A percentile compares a stretch with the other conserved stretches of the same genome.
Evolutionary conservation across 2,329 filamentous ascomycete genomes (phyloP).

Genomic region (Epichloe gansuensis): DNA sequence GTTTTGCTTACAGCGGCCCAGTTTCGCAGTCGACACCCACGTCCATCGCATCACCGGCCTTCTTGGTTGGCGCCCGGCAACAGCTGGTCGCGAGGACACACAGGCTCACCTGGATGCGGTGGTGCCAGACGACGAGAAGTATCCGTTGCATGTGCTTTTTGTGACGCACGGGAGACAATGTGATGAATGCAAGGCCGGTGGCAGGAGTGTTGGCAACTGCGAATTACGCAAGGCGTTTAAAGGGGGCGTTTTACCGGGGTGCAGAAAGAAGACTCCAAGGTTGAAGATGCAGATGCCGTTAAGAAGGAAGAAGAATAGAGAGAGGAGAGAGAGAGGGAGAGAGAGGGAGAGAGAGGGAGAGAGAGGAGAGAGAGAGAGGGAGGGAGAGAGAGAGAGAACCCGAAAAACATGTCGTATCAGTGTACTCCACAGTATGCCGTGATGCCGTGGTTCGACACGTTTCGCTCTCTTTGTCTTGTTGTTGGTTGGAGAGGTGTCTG

Average conservation of each 20-base stretch:
- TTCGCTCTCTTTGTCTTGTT: too few relatives aligned
- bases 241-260: slow-evolving; percentile 14
- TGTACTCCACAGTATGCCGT: too few relatives aligned
- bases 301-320: not conserved
- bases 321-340: not conserved
- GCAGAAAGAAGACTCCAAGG: slow-evolving; percentile 1
- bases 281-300: not conserved
- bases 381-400: too few relatives aligned
- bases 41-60: slow-evolving; percentile 37
- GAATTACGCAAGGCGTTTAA: slow-evolving; percentile 28
- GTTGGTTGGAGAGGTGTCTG: too few relatives aligned
- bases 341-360: too few relatives aligned
- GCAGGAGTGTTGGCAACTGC: slow-evolving; percentile 26
- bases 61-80: slow-evolving; percentile 34
- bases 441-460: too few relatives aligned
- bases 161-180: slow-evolving; percentile 35
- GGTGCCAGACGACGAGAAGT: slow-evolving; percentile 37
- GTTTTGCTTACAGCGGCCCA: slow-evolving; percentile 35
- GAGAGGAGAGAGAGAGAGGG: too few relatives aligned
- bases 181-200: slow-evolving; percentile 32
- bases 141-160: slow-evolving; percentile 36
- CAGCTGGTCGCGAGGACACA: slow-evolving; percentile 30
- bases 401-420: too few relatives aligned
- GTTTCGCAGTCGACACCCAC: slow-evolving; percentile 42
- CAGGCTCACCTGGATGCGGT: slow-evolving; percentile 37